Evolutionary conservation across 1,284 basidiomycete species (phyloP).

Genomic region (Cryptococcus hybrid): DNA sequence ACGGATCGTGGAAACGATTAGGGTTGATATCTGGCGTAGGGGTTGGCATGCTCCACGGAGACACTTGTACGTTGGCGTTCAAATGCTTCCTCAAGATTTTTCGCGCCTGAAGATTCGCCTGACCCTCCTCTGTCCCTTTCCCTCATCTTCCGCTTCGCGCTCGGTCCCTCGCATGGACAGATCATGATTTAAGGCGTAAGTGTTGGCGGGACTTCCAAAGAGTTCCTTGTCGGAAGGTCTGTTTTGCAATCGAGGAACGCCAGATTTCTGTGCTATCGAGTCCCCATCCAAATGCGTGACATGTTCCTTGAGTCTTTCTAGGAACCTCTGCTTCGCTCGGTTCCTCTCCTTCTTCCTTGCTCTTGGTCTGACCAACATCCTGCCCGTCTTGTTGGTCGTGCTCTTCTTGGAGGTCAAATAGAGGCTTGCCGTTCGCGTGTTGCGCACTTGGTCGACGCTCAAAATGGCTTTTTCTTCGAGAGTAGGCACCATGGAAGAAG

Average conservation of each 20-base stretch:
- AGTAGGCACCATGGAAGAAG: slow-evolving; percentile 65
- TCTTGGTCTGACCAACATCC: slow-evolving; percentile 5
- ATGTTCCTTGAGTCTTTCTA: slow-evolving; percentile 21
- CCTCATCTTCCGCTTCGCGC: slow-evolving; percentile 53
- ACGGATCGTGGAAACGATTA: slow-evolving; percentile 79
- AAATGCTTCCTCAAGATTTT: slow-evolving; percentile 60
- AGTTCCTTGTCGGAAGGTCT: slow-evolving; percentile 35
- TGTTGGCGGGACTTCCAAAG: slow-evolving; percentile 59
- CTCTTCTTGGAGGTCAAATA: slow-evolving; percentile 28
- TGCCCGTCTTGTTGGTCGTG: slow-evolving; percentile 24
- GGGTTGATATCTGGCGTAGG: slow-evolving; percentile 70
- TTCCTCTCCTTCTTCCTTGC: not conserved
- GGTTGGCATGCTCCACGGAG: slow-evolving; percentile 56
- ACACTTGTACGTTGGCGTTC: slow-evolving; percentile 55
- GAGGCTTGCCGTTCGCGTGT: slow-evolving; percentile 48
- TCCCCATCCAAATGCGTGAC: slow-evolving; percentile 9
- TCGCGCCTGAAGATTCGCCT: slow-evolving; percentile 56
- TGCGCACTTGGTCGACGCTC: slow-evolving; percentile 49
- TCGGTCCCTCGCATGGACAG: slow-evolving; percentile 27
- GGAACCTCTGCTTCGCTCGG: slow-evolving; percentile 29
- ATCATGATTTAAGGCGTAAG: slow-evolving; percentile 53
- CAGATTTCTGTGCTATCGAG: slow-evolving; percentile 9
- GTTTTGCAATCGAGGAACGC: slow-evolving; percentile 42
- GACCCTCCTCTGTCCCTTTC: slow-evolving; percentile 52
- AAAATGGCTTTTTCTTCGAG: slow-evolving; percentile 65